A percentile compares a stretch with the other conserved stretches of the same genome.
Evolutionary conservation across 2,329 filamentous ascomycete species (phyloP).

Genomic region (Fusarium sterilihyphosum): DNA sequence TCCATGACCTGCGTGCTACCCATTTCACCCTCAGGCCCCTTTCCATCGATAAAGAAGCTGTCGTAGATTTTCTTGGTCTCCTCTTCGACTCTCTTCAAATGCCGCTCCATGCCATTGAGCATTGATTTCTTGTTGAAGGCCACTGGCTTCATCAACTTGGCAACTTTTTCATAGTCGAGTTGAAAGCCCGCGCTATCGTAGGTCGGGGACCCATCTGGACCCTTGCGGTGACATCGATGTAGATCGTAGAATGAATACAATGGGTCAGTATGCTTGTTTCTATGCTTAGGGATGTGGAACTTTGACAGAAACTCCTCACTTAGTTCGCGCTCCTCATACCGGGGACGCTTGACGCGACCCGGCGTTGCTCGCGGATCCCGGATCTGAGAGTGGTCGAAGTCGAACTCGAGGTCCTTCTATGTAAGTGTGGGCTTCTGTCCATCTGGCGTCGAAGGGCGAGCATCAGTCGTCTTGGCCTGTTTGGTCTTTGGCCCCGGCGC

Average conservation of each 20-base stretch:
- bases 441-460: background rate
- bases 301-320: conserved; percentile 16
- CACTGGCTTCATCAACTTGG: conserved; percentile 24
- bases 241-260: conserved; percentile 9
- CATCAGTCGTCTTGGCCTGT: background rate
- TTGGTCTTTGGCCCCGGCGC: conserved; percentile 1
- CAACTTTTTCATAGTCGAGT: conserved; percentile 31
- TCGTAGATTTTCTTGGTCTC: background rate
- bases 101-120: conserved; percentile 12
- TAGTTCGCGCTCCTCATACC: background rate
- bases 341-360: conserved; percentile 17
- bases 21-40: background rate
- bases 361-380: conserved; percentile 26
- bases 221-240: conserved; percentile 27
- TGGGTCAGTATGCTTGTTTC: background rate
- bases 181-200: conserved; percentile 31
- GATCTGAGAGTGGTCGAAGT: conserved; percentile 23
- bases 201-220: conserved; percentile 18
- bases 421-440: background rate
- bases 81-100: background rate
- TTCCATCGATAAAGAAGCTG: conserved; percentile 12
- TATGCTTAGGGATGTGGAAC: conserved; percentile 16
- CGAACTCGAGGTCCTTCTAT: conserved; percentile 17
- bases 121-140: conserved; percentile 12
- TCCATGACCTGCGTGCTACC: background rate